These are phyloP conservation scores for Claviceps humidiphila DNA, from an alignment of 2,329 filamentous ascomycete species.

Conservation along the genomic window DNA sequence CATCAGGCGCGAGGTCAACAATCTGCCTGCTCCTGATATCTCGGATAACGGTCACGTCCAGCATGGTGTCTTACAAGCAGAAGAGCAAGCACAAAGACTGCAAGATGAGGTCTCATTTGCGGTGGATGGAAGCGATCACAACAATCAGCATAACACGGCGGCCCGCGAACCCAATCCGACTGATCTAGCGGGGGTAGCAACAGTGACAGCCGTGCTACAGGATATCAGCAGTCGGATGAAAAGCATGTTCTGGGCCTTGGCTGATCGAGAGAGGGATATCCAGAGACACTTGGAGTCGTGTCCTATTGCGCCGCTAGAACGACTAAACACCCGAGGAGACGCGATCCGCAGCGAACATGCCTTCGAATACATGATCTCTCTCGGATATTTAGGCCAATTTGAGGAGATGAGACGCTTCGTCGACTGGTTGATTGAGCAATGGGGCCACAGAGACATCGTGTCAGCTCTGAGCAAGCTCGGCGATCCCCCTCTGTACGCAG, in stretches of 20 bases:
- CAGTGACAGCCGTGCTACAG: slow-evolving; percentile 8
- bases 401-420: slow-evolving; percentile 43
- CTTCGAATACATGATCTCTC: slow-evolving; percentile 48
- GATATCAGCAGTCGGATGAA: slow-evolving; percentile 14
- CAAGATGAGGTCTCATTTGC: no score
- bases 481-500: slow-evolving; percentile 19
- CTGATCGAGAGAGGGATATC: slow-evolving; percentile 12
- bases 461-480: slow-evolving; percentile 23
- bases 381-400: slow-evolving; percentile 48
- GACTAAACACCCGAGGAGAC: slow-evolving; percentile 20
- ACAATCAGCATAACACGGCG: background rate
- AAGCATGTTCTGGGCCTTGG: slow-evolving; percentile 14
- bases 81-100: background rate
- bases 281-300: slow-evolving; percentile 9
- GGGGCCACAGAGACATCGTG: slow-evolving; percentile 20
- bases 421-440: slow-evolving; percentile 43
- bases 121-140: no score
- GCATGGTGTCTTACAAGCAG: background rate
- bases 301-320: slow-evolving; percentile 19
- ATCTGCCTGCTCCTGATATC: slow-evolving; percentile 6
- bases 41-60: background rate
- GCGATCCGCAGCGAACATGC: slow-evolving; percentile 23
- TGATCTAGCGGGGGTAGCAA: background rate
- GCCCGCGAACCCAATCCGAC: no score
- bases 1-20: slow-evolving; percentile 12